Conservation (phyloP, 495 filamentous ascomycete genomes). For the Jackrogersella minutella region DNA sequence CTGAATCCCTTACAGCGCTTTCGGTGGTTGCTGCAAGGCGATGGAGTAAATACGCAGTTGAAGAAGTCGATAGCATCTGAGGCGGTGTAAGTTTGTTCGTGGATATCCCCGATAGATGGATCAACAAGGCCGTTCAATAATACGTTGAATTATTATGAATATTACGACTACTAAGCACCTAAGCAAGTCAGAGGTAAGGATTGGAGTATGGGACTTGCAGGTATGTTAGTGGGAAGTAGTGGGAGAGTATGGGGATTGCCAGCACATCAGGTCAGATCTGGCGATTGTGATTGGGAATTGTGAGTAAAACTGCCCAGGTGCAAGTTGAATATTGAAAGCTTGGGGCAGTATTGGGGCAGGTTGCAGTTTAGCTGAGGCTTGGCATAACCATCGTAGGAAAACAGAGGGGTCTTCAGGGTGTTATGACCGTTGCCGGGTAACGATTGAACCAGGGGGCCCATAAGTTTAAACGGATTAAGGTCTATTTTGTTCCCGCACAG, state of each 20-base stretch:
- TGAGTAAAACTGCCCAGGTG: conserved; percentile 12
- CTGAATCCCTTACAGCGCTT: conserved; percentile 25
- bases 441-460: conserved; percentile 9
- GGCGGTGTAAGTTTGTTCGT: conserved; percentile 34
- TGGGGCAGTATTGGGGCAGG: conserved; percentile 27
- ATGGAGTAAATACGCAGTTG: conserved; percentile 36
- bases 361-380: conserved; percentile 19
- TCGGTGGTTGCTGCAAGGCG: conserved; percentile 34
- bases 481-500: conserved; percentile 11
- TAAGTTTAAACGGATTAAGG: conserved; percentile 19
- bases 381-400: conserved; percentile 35
- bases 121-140: conserved; percentile 37
- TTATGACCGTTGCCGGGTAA: conserved; percentile 38
- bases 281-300: conserved; percentile 35
- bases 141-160: conserved; percentile 37
- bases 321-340: conserved; percentile 33
- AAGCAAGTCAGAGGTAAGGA: conserved; percentile 16
- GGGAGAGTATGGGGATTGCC: conserved; percentile 29
- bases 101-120: conserved; percentile 25
- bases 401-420: conserved; percentile 40
- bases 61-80: conserved; percentile 26
- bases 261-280: conserved; percentile 39
- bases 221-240: conserved; percentile 6
- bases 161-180: conserved; percentile 25
- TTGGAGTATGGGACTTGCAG: conserved; percentile 11